These are phyloP conservation scores for Bryoglossum gracile DNA, from an alignment of 495 filamentous ascomycete species.

Conservation along the genomic window DNA sequence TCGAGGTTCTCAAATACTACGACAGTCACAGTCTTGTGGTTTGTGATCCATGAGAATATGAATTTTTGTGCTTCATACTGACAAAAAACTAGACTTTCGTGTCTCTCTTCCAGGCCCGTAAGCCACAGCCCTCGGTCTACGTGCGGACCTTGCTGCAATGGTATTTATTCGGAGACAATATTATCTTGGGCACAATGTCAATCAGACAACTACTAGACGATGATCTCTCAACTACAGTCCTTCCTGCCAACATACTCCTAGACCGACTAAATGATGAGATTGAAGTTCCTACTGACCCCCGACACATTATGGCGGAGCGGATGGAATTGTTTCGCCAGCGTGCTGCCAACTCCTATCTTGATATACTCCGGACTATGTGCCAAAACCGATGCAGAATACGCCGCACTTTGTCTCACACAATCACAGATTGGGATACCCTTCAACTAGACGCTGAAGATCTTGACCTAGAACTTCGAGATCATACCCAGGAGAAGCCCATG, in stretches of 20 bases:
- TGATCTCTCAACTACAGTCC: slow-evolving; percentile 67
- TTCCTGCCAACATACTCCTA: slow-evolving; percentile 64
- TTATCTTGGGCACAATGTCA: slow-evolving; percentile 55
- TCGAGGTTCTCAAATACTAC: slow-evolving; percentile 58
- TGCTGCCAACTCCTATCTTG: slow-evolving; percentile 68
- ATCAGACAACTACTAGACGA: slow-evolving; percentile 70
- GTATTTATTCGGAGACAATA: slow-evolving; percentile 64
- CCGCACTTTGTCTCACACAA: slow-evolving; percentile 71
- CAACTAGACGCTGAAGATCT: slow-evolving; percentile 77
- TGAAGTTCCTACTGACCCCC: slow-evolving; percentile 69
- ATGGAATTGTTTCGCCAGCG: slow-evolving; percentile 78
- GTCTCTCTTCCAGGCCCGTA: slow-evolving; percentile 65
- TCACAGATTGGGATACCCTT: slow-evolving; percentile 77
- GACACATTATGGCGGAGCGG: slow-evolving; percentile 63
- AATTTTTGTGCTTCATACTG: not conserved
- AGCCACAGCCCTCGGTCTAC: slow-evolving; percentile 76
- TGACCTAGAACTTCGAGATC: slow-evolving; percentile 60
- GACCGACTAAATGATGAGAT: slow-evolving; percentile 66
- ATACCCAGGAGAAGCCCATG: slow-evolving; percentile 55
- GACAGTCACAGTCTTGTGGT: slow-evolving; percentile 64
- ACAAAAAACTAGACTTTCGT: slow-evolving; percentile 50
- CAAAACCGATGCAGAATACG: slow-evolving; percentile 86
- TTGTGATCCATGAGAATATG: slow-evolving; percentile 15
- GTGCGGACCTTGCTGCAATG: slow-evolving; percentile 74
- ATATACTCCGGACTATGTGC: slow-evolving; percentile 74